Evolutionary conservation across 106 monocot genomes (phyloP).

Genomic region (Triglochin maritima): DNA sequence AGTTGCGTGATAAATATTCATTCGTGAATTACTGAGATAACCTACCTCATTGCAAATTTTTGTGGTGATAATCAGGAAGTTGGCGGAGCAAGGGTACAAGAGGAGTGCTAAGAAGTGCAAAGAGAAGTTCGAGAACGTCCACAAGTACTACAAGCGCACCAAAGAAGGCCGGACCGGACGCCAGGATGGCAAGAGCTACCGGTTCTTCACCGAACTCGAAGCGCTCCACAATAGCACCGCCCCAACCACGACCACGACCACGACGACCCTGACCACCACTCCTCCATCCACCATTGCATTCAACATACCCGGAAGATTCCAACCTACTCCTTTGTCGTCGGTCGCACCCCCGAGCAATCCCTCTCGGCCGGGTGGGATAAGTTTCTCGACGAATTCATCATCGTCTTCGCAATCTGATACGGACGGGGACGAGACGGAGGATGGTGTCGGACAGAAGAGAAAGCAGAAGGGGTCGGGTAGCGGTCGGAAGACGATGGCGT

Average conservation of each 20-base stretch:
- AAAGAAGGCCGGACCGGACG: conserved; percentile 78
- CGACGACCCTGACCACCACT: not conserved
- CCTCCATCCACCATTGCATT: not conserved
- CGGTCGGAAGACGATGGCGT: conserved; percentile 46
- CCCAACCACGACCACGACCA: not conserved
- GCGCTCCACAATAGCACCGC: conserved; percentile 38
- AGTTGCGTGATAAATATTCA: no score
- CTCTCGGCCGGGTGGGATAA: conserved; percentile 8
- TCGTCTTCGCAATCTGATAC: conserved; percentile 28
- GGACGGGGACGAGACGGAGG: conserved; percentile 38
- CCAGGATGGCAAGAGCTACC: conserved; percentile 80
- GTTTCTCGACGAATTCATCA: conserved; percentile 56
- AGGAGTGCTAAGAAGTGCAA: conserved; percentile 84
- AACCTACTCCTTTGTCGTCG: conserved; percentile 2
- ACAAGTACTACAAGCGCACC: conserved; percentile 84
- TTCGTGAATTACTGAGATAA: no score
- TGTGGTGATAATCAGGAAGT: conserved; percentile 31
- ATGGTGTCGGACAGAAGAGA: conserved; percentile 2
- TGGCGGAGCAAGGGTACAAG: conserved; percentile 56
- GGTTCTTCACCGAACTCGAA: conserved; percentile 71
- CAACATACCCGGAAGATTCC: not conserved
- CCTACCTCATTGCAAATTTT: no score
- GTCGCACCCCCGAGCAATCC: not conserved
- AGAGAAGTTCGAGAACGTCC: conserved; percentile 89
- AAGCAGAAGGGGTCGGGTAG: conserved; percentile 13